Evolutionary conservation across 768 basidiomycete species (phyloP).

Genomic region (Pulveroboletus ravenelii): DNA sequence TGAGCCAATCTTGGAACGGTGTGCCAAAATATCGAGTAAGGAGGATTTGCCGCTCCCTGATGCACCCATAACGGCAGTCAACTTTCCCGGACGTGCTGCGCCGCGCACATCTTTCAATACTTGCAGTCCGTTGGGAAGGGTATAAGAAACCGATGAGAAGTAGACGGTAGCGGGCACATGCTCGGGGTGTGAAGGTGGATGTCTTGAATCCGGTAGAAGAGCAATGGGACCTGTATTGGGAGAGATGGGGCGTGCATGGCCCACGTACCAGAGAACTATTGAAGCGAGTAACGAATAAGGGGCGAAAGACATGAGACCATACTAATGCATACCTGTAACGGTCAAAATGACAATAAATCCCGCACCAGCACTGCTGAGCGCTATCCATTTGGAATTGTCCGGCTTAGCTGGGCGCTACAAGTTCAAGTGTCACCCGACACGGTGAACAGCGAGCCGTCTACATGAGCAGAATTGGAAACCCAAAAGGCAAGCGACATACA

Average conservation of each 20-base stretch:
- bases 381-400: constrained; percentile 77
- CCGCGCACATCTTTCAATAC: constrained; percentile 85
- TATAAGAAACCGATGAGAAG: constrained; percentile 81
- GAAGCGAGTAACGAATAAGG: background rate
- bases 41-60: constrained; percentile 97
- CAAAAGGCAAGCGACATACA: constrained; percentile 32
- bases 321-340: constrained; percentile 46
- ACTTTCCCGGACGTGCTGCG: constrained; percentile 78
- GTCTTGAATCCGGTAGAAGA: constrained; percentile 74
- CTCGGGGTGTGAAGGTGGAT: constrained; percentile 59
- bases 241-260: constrained; percentile 48
- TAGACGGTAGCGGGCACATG: constrained; percentile 94
- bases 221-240: constrained; percentile 62
- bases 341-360: constrained; percentile 68
- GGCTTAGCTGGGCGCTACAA: constrained; percentile 71
- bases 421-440: background rate
- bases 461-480: background rate
- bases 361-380: constrained; percentile 76
- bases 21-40: constrained; percentile 90
- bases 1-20: constrained; percentile 78
- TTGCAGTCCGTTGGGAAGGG: constrained; percentile 50
- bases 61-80: constrained; percentile 96
- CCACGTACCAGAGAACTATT: constrained; percentile 87
- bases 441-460: background rate
- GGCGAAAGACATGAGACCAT: background rate